phyloP scores from a whole-genome alignment of 2,329 filamentous ascomycete species.

The Pseudohalonectria lignicola region DNA sequence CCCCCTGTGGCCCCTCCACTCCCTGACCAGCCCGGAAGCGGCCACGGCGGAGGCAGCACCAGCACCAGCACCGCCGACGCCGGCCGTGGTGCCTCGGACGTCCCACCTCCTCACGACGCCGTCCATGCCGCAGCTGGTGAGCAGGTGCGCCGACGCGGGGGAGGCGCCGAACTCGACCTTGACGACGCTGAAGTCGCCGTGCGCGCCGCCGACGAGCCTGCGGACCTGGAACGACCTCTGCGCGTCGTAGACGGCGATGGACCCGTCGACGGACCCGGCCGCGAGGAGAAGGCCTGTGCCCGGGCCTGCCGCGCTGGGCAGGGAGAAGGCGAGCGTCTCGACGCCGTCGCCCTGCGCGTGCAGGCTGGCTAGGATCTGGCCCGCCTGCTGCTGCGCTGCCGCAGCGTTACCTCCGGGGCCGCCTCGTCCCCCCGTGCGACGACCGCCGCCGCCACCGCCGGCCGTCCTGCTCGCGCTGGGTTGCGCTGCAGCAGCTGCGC shows the following conservation, averaged over 20 bases:
- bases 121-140: conserved; percentile 87
- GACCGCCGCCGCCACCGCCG: conserved; percentile 8
- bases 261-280: conserved; percentile 61
- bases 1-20: conserved; percentile 85
- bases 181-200: conserved; percentile 82
- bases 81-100: conserved; percentile 34
- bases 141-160: conserved; percentile 44
- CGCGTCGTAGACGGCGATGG: conserved; percentile 78
- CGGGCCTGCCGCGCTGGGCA: conserved; percentile 28
- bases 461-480: conserved; percentile 12
- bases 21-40: conserved; percentile 61
- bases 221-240: conserved; percentile 80
- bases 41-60: conserved; percentile 26
- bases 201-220: conserved; percentile 68
- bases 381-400: conserved; percentile 24
- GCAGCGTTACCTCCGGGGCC: conserved; percentile 11
- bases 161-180: conserved; percentile 77
- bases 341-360: conserved; percentile 67
- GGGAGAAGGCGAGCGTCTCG: conserved; percentile 63
- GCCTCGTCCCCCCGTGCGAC: conserved; percentile 46
- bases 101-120: conserved; percentile 89
- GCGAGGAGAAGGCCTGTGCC: conserved; percentile 32
- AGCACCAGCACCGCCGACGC: not conserved
- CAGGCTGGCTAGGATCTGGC: conserved; percentile 67
- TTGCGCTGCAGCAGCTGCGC: conserved; percentile 10